Evolutionary conservation across 352 stramenopile genomes (phyloP).

Genomic region (Phytopythium kandeliae): DNA sequence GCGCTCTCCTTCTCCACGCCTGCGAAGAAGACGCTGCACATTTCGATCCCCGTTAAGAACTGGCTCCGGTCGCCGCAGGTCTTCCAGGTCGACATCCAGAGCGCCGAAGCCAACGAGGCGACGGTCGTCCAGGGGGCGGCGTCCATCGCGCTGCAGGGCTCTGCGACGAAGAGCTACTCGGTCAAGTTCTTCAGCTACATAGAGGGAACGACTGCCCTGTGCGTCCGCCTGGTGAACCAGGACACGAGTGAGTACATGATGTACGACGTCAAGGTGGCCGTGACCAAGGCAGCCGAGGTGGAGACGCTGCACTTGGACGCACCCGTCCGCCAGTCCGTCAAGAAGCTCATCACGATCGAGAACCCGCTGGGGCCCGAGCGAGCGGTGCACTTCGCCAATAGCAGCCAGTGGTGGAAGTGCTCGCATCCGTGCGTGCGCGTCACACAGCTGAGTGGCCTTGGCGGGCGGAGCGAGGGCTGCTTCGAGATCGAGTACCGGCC

Average conservation of each 20-base stretch:
- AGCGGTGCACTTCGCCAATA: constrained; percentile 53
- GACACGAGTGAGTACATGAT: constrained; percentile 83
- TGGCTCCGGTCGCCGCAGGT: constrained; percentile 82
- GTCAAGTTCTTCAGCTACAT: constrained; percentile 89
- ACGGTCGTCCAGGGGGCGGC: constrained; percentile 60
- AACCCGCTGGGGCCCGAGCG: constrained; percentile 73
- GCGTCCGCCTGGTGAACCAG: constrained; percentile 78
- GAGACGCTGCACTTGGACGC: constrained; percentile 81
- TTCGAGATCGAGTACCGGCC: constrained; percentile 91
- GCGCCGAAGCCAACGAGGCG: constrained; percentile 27
- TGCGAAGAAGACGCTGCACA: constrained; percentile 72
- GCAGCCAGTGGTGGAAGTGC: constrained; percentile 74
- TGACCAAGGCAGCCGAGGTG: constrained; percentile 56
- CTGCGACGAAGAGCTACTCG: constrained; percentile 63
- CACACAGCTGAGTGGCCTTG: constrained; percentile 61
- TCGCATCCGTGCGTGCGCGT: constrained; percentile 71
- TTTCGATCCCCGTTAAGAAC: constrained; percentile 80
- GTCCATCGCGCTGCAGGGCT: constrained; percentile 58
- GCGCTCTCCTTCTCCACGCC: constrained; percentile 41
- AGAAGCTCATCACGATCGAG: constrained; percentile 84
- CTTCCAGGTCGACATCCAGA: constrained; percentile 69
- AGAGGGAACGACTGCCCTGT: constrained; percentile 47
- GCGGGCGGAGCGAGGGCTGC: constrained; percentile 60
- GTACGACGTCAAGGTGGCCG: constrained; percentile 50
- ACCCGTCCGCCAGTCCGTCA: constrained; percentile 75